phyloP scores from a whole-genome alignment of 208 protist genomes.

The Trypanosoma brucei region DNA sequence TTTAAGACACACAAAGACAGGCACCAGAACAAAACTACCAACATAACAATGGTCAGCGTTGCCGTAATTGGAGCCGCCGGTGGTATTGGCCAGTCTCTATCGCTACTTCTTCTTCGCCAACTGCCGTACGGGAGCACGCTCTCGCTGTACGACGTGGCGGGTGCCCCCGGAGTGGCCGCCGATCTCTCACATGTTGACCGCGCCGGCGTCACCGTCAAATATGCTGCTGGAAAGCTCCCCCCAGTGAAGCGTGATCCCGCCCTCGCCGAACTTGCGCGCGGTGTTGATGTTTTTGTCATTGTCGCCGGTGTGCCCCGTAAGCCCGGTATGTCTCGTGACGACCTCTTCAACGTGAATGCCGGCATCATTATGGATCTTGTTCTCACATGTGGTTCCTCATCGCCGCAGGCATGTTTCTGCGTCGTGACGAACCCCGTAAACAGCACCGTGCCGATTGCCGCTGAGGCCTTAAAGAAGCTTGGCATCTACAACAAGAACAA shows the following conservation, averaged over 20 bases:
- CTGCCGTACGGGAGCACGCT: conserved; percentile 79
- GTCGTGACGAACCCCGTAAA: conserved; percentile 97
- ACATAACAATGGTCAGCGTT: conserved; percentile 75
- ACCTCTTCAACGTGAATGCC: conserved; percentile 96
- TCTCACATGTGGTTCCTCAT: conserved; percentile 67
- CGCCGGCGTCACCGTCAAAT: conserved; percentile 71
- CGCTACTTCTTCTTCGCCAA: conserved; percentile 76
- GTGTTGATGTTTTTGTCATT: conserved; percentile 91
- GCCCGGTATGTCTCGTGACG: conserved; percentile 96
- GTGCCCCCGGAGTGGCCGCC: conserved; percentile 89
- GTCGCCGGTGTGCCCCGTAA: conserved; percentile 95
- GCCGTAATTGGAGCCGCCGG: conserved; percentile 84
- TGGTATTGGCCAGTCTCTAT: conserved; percentile 87
- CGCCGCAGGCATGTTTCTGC: conserved; percentile 89
- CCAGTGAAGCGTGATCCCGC: conserved; percentile 61
- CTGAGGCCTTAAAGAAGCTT: conserved; percentile 87
- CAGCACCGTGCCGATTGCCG: conserved; percentile 94
- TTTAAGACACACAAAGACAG: not conserved
- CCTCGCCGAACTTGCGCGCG: conserved; percentile 61
- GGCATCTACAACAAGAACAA: conserved; percentile 86
- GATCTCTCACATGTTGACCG: conserved; percentile 92
- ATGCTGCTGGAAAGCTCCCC: conserved; percentile 61
- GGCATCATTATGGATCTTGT: conserved; percentile 90
- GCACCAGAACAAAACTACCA: conserved; percentile 8
- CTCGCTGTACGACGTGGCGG: conserved; percentile 89